Evolutionary conservation across 2,329 filamentous ascomycete species (phyloP).

Genomic region (Fusarium aywerte): DNA sequence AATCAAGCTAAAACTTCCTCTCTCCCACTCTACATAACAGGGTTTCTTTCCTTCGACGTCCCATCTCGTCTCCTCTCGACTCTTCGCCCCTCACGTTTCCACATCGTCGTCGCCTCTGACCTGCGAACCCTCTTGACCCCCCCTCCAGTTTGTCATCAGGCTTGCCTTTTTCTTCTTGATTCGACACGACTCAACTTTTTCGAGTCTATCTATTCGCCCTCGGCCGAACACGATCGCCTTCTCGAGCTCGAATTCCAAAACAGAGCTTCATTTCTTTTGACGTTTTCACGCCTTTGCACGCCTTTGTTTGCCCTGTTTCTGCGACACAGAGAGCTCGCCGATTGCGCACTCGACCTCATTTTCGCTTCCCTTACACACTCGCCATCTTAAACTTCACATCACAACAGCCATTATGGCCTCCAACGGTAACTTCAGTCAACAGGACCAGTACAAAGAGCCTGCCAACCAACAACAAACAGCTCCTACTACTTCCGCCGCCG

Average conservation of each 20-base stretch:
- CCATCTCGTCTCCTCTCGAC: conserved; percentile 27
- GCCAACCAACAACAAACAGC: conserved; percentile 53
- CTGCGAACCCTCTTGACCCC: conserved; percentile 36
- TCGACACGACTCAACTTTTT: conserved; percentile 16
- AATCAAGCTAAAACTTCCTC: conserved; percentile 22
- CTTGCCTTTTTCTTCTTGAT: conserved; percentile 35
- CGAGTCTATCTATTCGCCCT: conserved; percentile 8
- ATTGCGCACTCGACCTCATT: conserved; percentile 37
- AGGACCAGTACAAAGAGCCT: conserved; percentile 55
- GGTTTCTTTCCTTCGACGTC: conserved; percentile 33
- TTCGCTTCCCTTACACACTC: conserved; percentile 30
- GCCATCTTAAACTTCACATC: conserved; percentile 28
- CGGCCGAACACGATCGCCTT: conserved; percentile 34
- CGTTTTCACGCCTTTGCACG: conserved; percentile 21
- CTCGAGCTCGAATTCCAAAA: conserved; percentile 13
- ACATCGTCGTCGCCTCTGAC: conserved; percentile 31
- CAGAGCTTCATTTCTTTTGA: conserved; percentile 12
- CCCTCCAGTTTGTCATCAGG: conserved; percentile 40
- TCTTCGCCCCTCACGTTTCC: conserved; percentile 42
- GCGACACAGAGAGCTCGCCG: conserved; percentile 37
- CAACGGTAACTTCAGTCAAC: conserved; percentile 64
- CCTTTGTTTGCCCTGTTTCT: conserved; percentile 18
- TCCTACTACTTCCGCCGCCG: conserved; percentile 49
- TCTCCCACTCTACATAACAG: conserved; percentile 11
- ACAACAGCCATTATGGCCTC: conserved; percentile 61